phyloP scores from a whole-genome alignment of 225 moss, liverwort and hornwort genomes.

The Takakia lepidozioides region DNA sequence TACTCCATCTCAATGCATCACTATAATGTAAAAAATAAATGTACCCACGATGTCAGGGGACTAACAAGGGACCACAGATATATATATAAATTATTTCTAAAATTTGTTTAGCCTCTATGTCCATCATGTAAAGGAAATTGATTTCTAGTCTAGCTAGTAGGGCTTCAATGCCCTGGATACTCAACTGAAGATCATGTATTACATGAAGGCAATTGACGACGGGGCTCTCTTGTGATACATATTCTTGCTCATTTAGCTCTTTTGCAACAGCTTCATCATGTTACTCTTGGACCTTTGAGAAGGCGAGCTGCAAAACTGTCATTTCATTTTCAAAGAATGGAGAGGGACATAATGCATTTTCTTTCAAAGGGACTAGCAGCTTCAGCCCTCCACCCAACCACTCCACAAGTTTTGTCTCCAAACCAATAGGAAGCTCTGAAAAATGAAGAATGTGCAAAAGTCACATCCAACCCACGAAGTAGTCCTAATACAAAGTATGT shows the following conservation, averaged over 20 bases:
- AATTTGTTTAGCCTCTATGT: no score
- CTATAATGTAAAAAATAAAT: no score
- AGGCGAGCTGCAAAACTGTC: constrained; percentile 17
- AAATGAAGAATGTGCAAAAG: background rate
- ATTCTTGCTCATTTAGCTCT: constrained; percentile 7
- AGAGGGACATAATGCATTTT: constrained; percentile 19
- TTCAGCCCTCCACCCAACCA: constrained; percentile 10
- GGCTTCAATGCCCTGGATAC: no score
- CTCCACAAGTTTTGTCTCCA: constrained; percentile 14
- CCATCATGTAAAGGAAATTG: no score
- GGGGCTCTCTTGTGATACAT: constrained; percentile 19
- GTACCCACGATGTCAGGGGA: no score
- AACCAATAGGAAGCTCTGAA: background rate
- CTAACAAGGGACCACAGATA: no score
- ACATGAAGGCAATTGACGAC: no score
- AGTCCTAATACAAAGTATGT: background rate
- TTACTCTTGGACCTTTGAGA: constrained; percentile 4
- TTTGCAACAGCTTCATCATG: constrained; percentile 5
- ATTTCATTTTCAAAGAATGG: constrained; percentile 37
- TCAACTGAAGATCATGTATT: no score
- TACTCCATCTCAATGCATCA: no score
- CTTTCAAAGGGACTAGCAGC: constrained; percentile 10
- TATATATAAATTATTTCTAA: no score
- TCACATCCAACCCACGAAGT: background rate
- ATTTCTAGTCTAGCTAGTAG: no score